Evolutionary conservation across 2,329 filamentous ascomycete genomes (phyloP).

Genomic region (Scedosporium aurantiacum): DNA sequence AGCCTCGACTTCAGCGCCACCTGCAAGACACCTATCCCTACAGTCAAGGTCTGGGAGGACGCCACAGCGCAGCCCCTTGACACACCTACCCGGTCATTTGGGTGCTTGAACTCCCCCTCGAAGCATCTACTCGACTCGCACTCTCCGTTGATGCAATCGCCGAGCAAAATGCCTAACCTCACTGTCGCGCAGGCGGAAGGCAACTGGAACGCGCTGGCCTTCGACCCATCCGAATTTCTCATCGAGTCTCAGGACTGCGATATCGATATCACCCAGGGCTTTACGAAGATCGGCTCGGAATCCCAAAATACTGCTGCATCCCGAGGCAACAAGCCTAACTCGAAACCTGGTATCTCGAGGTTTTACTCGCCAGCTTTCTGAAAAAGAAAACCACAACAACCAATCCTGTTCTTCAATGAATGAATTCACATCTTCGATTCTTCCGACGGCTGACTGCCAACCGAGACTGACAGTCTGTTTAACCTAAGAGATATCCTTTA

Average conservation of each 20-base stretch:
- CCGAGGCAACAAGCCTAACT: slow-evolving; percentile 14
- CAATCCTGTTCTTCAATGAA: not conserved
- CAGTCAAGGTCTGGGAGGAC: not conserved
- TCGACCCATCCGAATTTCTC: slow-evolving; percentile 29
- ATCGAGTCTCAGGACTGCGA: slow-evolving; percentile 43
- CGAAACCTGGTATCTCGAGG: slow-evolving; percentile 20
- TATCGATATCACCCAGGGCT: slow-evolving; percentile 64
- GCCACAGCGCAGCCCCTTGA: slow-evolving; percentile 20
- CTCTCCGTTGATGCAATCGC: slow-evolving; percentile 25
- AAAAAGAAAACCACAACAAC: not conserved
- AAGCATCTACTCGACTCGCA: slow-evolving; percentile 26
- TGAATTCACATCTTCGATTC: not conserved
- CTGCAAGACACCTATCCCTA: not conserved
- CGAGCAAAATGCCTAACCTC: slow-evolving; percentile 34
- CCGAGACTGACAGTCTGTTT: not conserved
- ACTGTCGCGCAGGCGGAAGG: slow-evolving; percentile 25
- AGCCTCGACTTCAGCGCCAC: not conserved
- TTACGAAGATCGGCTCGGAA: slow-evolving; percentile 56
- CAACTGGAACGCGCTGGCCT: slow-evolving; percentile 24
- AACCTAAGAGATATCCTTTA: slow-evolving; percentile 1
- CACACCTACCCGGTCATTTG: slow-evolving; percentile 48
- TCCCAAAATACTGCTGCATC: slow-evolving; percentile 16
- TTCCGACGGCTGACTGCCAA: not conserved
- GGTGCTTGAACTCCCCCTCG: slow-evolving; percentile 43
- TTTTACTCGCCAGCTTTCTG: slow-evolving; percentile 3